Evolutionary conservation across 164 flowering plant genomes (phyloP).

Genomic region (Litsea cubeba): DNA sequence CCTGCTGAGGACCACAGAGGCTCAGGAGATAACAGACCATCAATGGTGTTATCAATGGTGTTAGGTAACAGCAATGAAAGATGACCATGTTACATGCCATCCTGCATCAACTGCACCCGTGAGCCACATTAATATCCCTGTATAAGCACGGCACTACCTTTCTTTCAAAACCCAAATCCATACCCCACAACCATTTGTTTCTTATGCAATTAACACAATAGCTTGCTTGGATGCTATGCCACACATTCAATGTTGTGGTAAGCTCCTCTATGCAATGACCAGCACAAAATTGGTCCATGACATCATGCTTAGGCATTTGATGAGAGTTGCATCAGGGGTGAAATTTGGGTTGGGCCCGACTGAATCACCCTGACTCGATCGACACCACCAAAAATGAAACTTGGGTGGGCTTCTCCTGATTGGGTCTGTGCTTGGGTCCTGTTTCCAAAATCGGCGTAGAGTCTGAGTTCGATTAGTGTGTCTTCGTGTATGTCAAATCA

Average conservation of each 20-base stretch:
- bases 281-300: background rate
- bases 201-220: background rate
- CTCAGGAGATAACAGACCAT: too few relatives aligned
- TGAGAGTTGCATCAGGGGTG: background rate
- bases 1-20: background rate
- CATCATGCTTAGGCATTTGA: background rate
- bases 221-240: too few relatives aligned
- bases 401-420: too few relatives aligned
- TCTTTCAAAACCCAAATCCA: background rate
- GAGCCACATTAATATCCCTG: background rate
- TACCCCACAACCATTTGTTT: background rate
- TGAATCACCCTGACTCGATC: too few relatives aligned
- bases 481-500: too few relatives aligned
- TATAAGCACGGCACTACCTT: background rate
- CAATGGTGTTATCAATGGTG: background rate
- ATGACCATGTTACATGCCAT: background rate
- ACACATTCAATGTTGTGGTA: too few relatives aligned
- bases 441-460: too few relatives aligned
- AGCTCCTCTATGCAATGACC: too few relatives aligned
- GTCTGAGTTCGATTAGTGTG: too few relatives aligned
- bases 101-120: background rate
- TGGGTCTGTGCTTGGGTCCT: too few relatives aligned
- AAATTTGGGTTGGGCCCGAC: too few relatives aligned
- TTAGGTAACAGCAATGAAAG: background rate
- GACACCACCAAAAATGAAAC: too few relatives aligned